Evolutionary conservation across 2,329 filamentous ascomycete genomes (phyloP).

Genomic region (Ophiostoma sp.): DNA sequence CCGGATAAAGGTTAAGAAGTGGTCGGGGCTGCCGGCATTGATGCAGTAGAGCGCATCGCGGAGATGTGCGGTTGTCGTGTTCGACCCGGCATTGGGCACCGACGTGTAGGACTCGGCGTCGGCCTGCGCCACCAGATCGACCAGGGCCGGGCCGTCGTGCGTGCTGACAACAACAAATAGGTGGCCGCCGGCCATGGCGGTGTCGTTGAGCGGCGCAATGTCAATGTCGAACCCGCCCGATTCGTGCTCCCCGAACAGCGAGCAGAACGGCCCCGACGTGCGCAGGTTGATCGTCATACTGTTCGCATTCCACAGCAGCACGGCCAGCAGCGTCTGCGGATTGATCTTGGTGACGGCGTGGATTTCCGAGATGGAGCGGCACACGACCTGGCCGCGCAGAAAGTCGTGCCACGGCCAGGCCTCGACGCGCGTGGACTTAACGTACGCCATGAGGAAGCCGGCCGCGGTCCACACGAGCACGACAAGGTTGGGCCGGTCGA

Average conservation of each 20-base stretch:
- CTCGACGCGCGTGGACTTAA: slow-evolving; percentile 9
- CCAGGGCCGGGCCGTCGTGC: neutral
- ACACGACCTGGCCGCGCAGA: slow-evolving; percentile 7
- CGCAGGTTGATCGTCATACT: neutral
- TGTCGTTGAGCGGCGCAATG: slow-evolving; percentile 5
- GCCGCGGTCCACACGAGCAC: slow-evolving; percentile 12
- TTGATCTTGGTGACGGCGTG: slow-evolving; percentile 3
- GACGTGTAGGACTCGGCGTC: neutral
- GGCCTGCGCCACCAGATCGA: neutral
- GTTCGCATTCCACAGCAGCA: neutral
- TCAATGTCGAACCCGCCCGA: slow-evolving; percentile 11
- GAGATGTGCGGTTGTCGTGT: neutral
- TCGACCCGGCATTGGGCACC: slow-evolving; percentile 9
- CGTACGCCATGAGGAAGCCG: slow-evolving; percentile 7
- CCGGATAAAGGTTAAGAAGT: neutral
- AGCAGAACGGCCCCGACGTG: neutral
- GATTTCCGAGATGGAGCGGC: slow-evolving; percentile 9
- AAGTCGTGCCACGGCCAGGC: slow-evolving; percentile 14
- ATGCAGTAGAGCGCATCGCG: slow-evolving; percentile 12
- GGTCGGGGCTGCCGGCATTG: slow-evolving; percentile 14
- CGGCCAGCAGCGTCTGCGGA: slow-evolving; percentile 11
- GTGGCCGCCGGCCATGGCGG: slow-evolving; percentile 13
- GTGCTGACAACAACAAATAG: slow-evolving; percentile 10
- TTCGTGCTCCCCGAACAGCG: slow-evolving; percentile 3
- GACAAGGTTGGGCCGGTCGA: slow-evolving; percentile 9